Conservation (phyloP, 345 rosid species). For the Ailanthus altissimus region DNA sequence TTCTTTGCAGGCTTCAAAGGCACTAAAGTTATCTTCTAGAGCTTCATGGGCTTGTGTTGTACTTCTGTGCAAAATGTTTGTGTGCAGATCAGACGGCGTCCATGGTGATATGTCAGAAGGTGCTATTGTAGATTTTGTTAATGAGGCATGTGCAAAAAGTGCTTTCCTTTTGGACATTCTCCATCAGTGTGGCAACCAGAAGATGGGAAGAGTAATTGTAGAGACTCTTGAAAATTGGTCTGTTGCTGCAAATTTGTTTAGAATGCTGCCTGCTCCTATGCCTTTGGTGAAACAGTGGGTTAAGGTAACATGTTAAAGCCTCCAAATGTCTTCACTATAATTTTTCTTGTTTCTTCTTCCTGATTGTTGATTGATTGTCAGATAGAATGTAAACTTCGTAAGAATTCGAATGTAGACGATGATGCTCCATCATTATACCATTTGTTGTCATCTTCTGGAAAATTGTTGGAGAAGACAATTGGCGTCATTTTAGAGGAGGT, state of each 20-base stretch:
- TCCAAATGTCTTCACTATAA: slow-evolving; percentile 5
- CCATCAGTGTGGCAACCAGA: slow-evolving; percentile 50
- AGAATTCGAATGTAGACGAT: slow-evolving; percentile 37
- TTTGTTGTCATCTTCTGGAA: slow-evolving; percentile 52
- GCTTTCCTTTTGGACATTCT: slow-evolving; percentile 79
- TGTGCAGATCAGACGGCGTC: slow-evolving; percentile 31
- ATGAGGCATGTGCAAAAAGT: slow-evolving; percentile 56
- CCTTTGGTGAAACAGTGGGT: slow-evolving; percentile 87
- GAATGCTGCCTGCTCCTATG: slow-evolving; percentile 55
- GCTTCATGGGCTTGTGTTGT: slow-evolving; percentile 77
- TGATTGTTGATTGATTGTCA: slow-evolving; percentile 42
- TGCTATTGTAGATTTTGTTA: slow-evolving; percentile 50
- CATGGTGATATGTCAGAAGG: slow-evolving; percentile 49
- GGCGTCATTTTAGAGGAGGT: slow-evolving; percentile 85
- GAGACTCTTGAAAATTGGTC: slow-evolving; percentile 70
- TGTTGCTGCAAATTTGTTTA: slow-evolving; percentile 50
- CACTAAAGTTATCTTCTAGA: slow-evolving; percentile 60
- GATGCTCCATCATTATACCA: slow-evolving; percentile 48
- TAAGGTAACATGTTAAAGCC: slow-evolving; percentile 57
- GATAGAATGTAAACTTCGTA: slow-evolving; percentile 54
- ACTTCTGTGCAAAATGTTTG: slow-evolving; percentile 48
- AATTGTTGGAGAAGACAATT: slow-evolving; percentile 42
- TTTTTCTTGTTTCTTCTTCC: slow-evolving; percentile 29
- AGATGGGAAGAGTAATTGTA: slow-evolving; percentile 41
- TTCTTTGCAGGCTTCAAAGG: slow-evolving; percentile 72